These are phyloP conservation scores for Starmerella stigmatis DNA, from an alignment of 805 yeast genomes.

Conservation along the genomic window DNA sequence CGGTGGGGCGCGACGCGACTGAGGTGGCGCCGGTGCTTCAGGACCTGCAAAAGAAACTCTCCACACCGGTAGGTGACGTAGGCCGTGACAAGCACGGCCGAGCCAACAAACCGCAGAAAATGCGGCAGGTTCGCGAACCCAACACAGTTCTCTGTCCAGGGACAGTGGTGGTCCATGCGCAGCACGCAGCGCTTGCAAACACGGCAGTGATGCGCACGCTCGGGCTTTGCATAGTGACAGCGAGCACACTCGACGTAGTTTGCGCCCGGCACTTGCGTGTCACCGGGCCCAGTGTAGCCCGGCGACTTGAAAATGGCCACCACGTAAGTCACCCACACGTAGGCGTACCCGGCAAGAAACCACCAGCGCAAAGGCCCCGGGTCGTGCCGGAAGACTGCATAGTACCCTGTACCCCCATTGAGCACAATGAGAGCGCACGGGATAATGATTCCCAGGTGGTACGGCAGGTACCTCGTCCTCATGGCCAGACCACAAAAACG, in stretches of 20 bases:
- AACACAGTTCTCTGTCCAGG: constrained; percentile 87
- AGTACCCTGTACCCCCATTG: constrained; percentile 17
- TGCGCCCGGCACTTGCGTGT: constrained; percentile 3
- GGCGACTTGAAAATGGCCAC: constrained; percentile 59
- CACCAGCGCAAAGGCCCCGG: neutral
- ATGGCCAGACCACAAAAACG: neutral
- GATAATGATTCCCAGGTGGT: constrained; percentile 20
- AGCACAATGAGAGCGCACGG: constrained; percentile 15
- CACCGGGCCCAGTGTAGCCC: constrained; percentile 35
- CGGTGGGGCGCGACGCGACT: constrained; percentile 41
- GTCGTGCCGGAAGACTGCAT: constrained; percentile 14
- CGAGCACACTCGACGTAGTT: constrained; percentile 20
- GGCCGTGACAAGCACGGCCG: constrained; percentile 34
- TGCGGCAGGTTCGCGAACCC: constrained; percentile 72
- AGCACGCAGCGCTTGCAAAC: constrained; percentile 33
- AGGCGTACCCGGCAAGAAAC: constrained; percentile 26
- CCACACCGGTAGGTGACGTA: constrained; percentile 28
- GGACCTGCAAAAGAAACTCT: constrained; percentile 22
- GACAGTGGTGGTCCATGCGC: constrained; percentile 61
- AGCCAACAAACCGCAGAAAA: constrained; percentile 61
- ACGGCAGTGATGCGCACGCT: constrained; percentile 37
- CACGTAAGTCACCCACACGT: constrained; percentile 66
- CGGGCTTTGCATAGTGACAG: constrained; percentile 32
- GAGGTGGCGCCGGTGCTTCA: constrained; percentile 39
- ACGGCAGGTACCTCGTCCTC: constrained; percentile 18